A percentile compares a stretch with the other conserved stretches of the same genome.
Evolutionary conservation across 495 filamentous ascomycete species (phyloP).

Genomic region (Achaetomiella virescens): DNA sequence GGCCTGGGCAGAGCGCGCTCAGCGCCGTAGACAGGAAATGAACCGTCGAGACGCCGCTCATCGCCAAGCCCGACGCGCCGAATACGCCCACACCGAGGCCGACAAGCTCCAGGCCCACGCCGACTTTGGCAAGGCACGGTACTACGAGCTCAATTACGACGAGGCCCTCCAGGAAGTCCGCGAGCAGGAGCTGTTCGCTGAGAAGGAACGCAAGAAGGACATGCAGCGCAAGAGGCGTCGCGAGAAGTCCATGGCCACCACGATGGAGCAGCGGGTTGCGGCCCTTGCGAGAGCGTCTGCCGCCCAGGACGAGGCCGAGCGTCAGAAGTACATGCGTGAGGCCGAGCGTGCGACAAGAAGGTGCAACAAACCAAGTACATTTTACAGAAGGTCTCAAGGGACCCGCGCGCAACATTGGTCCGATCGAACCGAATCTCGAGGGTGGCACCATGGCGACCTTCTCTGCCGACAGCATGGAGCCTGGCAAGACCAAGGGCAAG

Average conservation of each 20-base stretch:
- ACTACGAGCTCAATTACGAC: constrained; percentile 44
- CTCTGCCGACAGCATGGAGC: constrained; percentile 57
- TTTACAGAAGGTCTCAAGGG: constrained; percentile 74
- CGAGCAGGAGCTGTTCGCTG: constrained; percentile 80
- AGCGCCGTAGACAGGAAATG: constrained; percentile 58
- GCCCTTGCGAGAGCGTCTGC: constrained; percentile 68
- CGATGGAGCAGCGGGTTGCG: constrained; percentile 77
- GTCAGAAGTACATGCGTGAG: constrained; percentile 68
- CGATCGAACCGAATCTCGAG: constrained; percentile 74
- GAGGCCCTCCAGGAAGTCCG: constrained; percentile 80
- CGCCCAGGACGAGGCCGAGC: constrained; percentile 72
- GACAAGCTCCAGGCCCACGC: constrained; percentile 42
- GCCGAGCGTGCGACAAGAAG: constrained; percentile 84
- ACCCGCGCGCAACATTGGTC: constrained; percentile 70
- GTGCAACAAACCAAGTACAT: constrained; percentile 76
- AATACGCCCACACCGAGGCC: constrained; percentile 29
- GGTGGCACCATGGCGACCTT: constrained; percentile 86
- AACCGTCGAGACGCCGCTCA: constrained; percentile 51
- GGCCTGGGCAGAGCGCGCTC: constrained; percentile 45
- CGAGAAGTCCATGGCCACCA: constrained; percentile 85
- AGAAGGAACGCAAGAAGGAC: constrained; percentile 99
- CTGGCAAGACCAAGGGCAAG: constrained; percentile 58
- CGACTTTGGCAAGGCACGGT: constrained; percentile 44
- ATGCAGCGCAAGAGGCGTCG: constrained; percentile 97
- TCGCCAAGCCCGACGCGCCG: constrained; percentile 45